Conservation (phyloP, 768 basidiomycete species). For the Russula sp. region DNA sequence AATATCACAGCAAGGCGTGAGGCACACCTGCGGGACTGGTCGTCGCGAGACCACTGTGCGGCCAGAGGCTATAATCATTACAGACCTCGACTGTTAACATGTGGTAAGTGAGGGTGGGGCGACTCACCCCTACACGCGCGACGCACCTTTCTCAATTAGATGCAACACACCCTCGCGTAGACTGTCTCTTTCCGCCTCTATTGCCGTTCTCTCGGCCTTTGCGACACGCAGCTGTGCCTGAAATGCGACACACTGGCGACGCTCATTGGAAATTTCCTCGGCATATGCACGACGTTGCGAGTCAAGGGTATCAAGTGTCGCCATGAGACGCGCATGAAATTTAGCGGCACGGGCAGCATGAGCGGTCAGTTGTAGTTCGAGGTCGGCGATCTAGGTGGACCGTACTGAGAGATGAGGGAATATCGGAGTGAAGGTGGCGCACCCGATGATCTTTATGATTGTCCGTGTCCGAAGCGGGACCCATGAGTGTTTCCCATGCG, state of each 20-base stretch:
- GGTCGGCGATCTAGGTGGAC: slow-evolving; percentile 21
- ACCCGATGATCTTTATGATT: slow-evolving; percentile 8
- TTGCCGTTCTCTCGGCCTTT: slow-evolving; percentile 24
- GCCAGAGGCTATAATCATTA: slow-evolving; percentile 21
- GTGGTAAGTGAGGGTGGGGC: not conserved
- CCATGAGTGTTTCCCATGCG: not conserved
- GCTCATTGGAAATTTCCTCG: slow-evolving; percentile 33
- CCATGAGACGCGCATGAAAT: slow-evolving; percentile 39
- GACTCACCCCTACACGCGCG: not conserved
- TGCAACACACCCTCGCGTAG: slow-evolving; percentile 45
- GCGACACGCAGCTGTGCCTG: slow-evolving; percentile 30
- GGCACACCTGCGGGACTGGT: slow-evolving; percentile 5
- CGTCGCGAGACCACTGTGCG: slow-evolving; percentile 14
- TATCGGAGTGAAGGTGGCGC: not conserved
- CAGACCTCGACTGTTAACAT: slow-evolving; percentile 19
- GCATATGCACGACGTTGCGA: slow-evolving; percentile 34
- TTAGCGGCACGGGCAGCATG: slow-evolving; percentile 36
- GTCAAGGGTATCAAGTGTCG: slow-evolving; percentile 46
- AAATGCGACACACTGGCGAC: slow-evolving; percentile 30
- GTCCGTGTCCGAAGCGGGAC: slow-evolving; percentile 3
- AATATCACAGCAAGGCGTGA: not conserved
- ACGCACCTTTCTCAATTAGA: slow-evolving; percentile 55
- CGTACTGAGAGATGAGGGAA: slow-evolving; percentile 12
- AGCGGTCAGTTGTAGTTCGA: slow-evolving; percentile 31
- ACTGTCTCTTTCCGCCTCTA: slow-evolving; percentile 46